These are phyloP conservation scores for Podospora anserina DNA, from an alignment of 495 filamentous ascomycete genomes.

Conservation along the genomic window DNA sequence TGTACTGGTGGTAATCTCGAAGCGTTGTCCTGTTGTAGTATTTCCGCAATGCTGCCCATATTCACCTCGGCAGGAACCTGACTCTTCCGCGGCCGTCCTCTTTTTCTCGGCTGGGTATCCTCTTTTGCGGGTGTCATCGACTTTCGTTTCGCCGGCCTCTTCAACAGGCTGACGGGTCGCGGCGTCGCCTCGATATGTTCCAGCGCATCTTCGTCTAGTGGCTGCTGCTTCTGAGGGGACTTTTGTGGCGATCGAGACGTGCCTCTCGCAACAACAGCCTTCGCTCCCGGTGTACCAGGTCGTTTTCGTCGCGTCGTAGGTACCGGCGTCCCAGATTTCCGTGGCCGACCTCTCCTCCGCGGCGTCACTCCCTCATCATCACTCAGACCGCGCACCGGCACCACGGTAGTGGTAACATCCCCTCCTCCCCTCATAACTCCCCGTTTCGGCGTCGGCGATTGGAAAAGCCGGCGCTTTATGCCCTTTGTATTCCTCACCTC, in stretches of 20 bases:
- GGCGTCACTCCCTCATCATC: constrained; percentile 45
- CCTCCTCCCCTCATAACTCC: constrained; percentile 2
- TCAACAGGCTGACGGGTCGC: constrained; percentile 7
- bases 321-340: constrained; percentile 40
- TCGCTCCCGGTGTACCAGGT: constrained; percentile 35
- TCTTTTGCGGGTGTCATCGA: constrained; percentile 25
- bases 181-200: constrained; percentile 25
- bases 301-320: constrained; percentile 40
- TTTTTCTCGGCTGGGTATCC: constrained; percentile 26
- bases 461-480: constrained; percentile 39
- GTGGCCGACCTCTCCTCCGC: constrained; percentile 35
- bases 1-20: constrained; percentile 11
- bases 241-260: not conserved
- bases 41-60: constrained; percentile 12
- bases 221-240: constrained; percentile 21
- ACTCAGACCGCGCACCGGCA: constrained; percentile 50
- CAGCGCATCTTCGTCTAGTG: constrained; percentile 22
- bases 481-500: constrained; percentile 29
- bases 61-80: constrained; percentile 10
- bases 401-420: constrained; percentile 40
- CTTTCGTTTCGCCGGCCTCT: constrained; percentile 31
- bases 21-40: constrained; percentile 19
- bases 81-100: constrained; percentile 33
- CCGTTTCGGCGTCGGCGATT: constrained; percentile 35
- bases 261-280: constrained; percentile 20